Conservation (phyloP, 441 rosid genomes). For the Jatropha multifida region DNA sequence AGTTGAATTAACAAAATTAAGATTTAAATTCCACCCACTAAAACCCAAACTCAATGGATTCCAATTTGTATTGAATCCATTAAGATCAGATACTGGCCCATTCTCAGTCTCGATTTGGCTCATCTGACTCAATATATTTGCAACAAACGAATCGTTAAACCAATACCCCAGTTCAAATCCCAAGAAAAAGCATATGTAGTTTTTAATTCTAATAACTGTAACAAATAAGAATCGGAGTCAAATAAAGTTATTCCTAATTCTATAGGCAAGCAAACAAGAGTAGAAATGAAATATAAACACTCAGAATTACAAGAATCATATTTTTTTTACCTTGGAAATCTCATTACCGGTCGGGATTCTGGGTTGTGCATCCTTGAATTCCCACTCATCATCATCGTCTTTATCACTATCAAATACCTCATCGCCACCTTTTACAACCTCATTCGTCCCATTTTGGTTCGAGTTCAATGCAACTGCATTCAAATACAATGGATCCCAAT, state of each 20-base stretch:
- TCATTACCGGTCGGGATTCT: neutral
- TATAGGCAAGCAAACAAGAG: neutral
- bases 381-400: slow-evolving; percentile 36
- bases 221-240: neutral
- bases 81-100: slow-evolving; percentile 9
- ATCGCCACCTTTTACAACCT: neutral
- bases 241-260: neutral
- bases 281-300: neutral
- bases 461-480: slow-evolving; percentile 30
- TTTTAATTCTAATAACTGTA: neutral
- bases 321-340: slow-evolving; percentile 22
- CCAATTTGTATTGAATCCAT: slow-evolving; percentile 34
- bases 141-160: neutral
- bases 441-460: slow-evolving; percentile 13
- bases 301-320: slow-evolving; percentile 1
- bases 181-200: neutral
- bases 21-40: slow-evolving; percentile 23
- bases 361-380: slow-evolving; percentile 25
- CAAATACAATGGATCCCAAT: slow-evolving; percentile 19
- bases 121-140: slow-evolving; percentile 14
- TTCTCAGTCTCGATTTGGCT: slow-evolving; percentile 18
- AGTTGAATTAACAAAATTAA: slow-evolving; percentile 21
- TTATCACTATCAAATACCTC: neutral
- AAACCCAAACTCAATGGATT: slow-evolving; percentile 33
- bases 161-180: neutral